Percentiles rank a stretch among this genome's conserved stretches.
Evolutionary conservation across 2,329 filamentous ascomycete species (phyloP).

Genomic region (Acephala macrosclerotiorum): DNA sequence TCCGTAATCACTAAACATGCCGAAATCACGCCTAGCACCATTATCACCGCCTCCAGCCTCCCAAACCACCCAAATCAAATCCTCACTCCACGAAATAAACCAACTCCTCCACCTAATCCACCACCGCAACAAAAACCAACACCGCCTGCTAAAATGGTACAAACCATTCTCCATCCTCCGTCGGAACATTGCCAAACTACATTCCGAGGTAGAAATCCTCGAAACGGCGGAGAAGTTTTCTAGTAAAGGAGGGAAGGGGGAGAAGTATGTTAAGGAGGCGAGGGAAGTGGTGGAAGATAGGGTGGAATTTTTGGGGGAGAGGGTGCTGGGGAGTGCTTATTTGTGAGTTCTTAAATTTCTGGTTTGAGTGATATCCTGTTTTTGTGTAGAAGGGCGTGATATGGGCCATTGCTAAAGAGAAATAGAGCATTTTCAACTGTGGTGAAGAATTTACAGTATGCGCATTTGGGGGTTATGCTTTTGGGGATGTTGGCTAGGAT

Average conservation of each 20-base stretch:
- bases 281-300: slow-evolving; percentile 43
- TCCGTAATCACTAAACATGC: not conserved
- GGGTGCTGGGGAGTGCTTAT: slow-evolving; percentile 52
- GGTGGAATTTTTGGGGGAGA: slow-evolving; percentile 50
- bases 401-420: slow-evolving; percentile 37
- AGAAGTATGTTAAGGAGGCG: slow-evolving; percentile 32
- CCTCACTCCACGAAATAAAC: slow-evolving; percentile 51
- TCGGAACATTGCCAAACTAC: slow-evolving; percentile 66
- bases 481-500: slow-evolving; percentile 69
- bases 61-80: slow-evolving; percentile 12
- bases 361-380: too few species aligned
- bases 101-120: slow-evolving; percentile 75
- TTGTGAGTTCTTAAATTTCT: slow-evolving; percentile 50
- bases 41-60: not conserved
- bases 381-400: not conserved
- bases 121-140: slow-evolving; percentile 91
- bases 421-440: slow-evolving; percentile 70
- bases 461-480: slow-evolving; percentile 73
- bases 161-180: slow-evolving; percentile 74
- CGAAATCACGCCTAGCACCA: slow-evolving; percentile 1
- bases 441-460: slow-evolving; percentile 75
- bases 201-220: slow-evolving; percentile 45
- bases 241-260: slow-evolving; percentile 1
- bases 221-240: slow-evolving; percentile 24
- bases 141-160: slow-evolving; percentile 85